Evolutionary conservation across 2,329 filamentous ascomycete species (phyloP).

Genomic region (Pseudogymnoascus destructans): DNA sequence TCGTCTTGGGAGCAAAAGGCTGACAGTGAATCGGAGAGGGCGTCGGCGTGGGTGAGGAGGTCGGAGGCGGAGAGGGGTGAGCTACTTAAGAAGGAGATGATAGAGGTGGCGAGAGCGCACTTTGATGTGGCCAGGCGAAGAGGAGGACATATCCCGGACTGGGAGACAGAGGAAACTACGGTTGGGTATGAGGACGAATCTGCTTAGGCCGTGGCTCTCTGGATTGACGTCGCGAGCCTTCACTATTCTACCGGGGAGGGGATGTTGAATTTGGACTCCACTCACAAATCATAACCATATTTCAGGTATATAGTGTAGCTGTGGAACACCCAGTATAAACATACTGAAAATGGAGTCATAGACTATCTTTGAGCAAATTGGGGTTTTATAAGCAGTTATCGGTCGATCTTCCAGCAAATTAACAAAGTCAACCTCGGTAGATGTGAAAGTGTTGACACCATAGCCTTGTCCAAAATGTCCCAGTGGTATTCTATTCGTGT

Average conservation of each 20-base stretch:
- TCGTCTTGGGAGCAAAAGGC: slow-evolving; percentile 11
- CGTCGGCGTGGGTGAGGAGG: slow-evolving; percentile 14
- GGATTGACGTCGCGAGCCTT: background rate
- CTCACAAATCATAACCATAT: background rate
- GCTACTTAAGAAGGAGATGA: slow-evolving; percentile 23
- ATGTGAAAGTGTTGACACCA: background rate
- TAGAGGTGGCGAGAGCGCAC: slow-evolving; percentile 26
- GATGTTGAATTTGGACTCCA: background rate
- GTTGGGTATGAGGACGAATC: background rate
- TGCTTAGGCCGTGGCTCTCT: background rate
- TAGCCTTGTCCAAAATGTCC: background rate
- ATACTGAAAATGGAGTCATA: background rate
- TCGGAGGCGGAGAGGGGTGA: slow-evolving; percentile 19
- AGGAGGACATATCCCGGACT: slow-evolving; percentile 13
- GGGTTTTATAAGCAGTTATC: background rate
- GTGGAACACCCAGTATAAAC: background rate
- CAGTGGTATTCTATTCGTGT: background rate
- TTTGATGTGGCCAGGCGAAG: slow-evolving; percentile 28
- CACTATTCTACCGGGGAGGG: background rate
- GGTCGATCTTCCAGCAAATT: background rate
- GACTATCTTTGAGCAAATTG: background rate
- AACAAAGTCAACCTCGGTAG: background rate
- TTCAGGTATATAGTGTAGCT: background rate
- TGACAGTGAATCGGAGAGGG: slow-evolving; percentile 13
- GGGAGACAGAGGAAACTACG: background rate